Percentiles rank a stretch among this genome's conserved stretches.
These are phyloP conservation scores for Glebionis coronaria DNA, from an alignment of 129 eudicot species.

Conservation along the genomic window DNA sequence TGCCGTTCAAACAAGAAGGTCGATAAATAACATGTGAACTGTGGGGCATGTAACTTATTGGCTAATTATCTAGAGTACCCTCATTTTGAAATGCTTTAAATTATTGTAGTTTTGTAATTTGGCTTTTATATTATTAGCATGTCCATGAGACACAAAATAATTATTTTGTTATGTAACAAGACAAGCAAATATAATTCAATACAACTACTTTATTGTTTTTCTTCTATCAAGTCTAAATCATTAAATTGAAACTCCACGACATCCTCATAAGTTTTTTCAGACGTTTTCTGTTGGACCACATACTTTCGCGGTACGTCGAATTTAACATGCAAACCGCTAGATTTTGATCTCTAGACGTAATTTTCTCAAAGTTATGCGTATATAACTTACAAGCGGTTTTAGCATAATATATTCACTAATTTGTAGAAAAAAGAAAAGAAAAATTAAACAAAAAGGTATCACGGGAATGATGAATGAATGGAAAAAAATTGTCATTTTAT, in stretches of 20 bases:
- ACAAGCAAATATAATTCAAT: neutral
- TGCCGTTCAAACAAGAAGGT: too few relatives aligned
- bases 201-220: neutral
- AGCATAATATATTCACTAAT: too few relatives aligned
- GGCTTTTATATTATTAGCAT: too few relatives aligned
- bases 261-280: too few relatives aligned
- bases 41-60: neutral
- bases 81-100: conserved; percentile 5
- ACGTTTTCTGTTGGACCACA: too few relatives aligned
- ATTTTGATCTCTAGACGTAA: too few relatives aligned
- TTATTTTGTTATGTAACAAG: neutral
- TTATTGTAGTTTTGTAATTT: neutral
- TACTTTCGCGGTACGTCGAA: too few relatives aligned
- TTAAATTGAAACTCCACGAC: too few relatives aligned
- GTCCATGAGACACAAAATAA: too few relatives aligned
- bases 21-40: conserved; percentile 21
- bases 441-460: conserved; percentile 18
- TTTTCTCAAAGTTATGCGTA: too few relatives aligned
- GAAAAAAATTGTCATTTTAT: conserved; percentile 22
- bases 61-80: neutral
- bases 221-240: neutral
- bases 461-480: conserved; percentile 27
- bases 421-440: neutral
- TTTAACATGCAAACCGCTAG: too few relatives aligned
- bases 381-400: too few relatives aligned